Base-by-base conservation (phyloP, 305 asterid genomes). In the Salvia sclarea region DNA sequence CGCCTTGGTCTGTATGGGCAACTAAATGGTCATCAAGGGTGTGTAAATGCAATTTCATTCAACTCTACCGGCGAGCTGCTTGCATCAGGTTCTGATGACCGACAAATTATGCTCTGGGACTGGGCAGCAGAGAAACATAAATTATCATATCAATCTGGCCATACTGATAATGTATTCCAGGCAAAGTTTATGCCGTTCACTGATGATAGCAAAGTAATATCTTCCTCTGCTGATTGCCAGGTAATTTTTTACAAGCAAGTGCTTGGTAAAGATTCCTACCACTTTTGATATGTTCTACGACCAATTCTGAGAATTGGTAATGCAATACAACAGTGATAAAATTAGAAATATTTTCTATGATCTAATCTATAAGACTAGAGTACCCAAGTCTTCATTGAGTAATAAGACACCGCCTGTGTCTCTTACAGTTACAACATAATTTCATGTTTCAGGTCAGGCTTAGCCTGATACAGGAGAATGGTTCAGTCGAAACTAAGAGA, bases 181-280 rank as follows among this genome's bases (percentile, higher is more conserved):
- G 80, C 91, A 52, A 87, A 79, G 75, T 67, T 89, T 80, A 81
- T 87, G 95, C 95, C 96, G 31, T 84, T 84, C 71, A 71, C 82
- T 4, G 86, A 89, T 57, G 96, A 89, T 70, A 81, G 85, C 24
- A 80, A 77, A 68, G 82, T 89, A 59, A 79, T 89, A 52, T 76
- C 96, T 53, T 78, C 90, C 60, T 61, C 91, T 69, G 92, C 95
- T 41, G 95, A 89, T 82, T 86, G 91, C 62, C 92, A 85, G 96
- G 96, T 87, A 63, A 54, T 53, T 72, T 53, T 72, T 59, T 33
- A 62, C 60, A 68, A 21, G 13, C 37, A 52, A 31, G 12, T 60
- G 59, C 60, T 22, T 66, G n/a, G n/a, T 43, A 53, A 10, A 50
- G 69, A 44, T 44, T 43, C 31, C 24, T 64, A 47, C 41, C 25